Percentiles rank a stretch among this genome's conserved stretches.
These are phyloP conservation scores for Choanephora cucurbitarum DNA, from an alignment of 371 early-diverging fungal species.

Conservation along the genomic window DNA sequence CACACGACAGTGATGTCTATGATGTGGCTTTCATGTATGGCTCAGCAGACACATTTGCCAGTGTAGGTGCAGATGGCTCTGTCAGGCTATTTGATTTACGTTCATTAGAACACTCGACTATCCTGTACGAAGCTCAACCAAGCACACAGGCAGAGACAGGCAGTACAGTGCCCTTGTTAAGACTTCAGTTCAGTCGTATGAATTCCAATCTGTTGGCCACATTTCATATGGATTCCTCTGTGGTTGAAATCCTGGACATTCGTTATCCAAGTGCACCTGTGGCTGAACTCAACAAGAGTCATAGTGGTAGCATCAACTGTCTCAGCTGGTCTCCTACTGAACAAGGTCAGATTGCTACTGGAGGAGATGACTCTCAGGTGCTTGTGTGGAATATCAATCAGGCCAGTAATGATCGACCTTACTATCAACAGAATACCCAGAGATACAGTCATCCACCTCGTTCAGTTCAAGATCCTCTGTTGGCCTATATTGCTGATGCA, in stretches of 20 bases:
- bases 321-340: slow-evolving; percentile 84
- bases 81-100: slow-evolving; percentile 96
- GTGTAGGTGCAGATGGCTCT: slow-evolving; percentile 95
- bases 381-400: slow-evolving; percentile 80
- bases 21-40: slow-evolving; percentile 92
- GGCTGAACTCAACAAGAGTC: slow-evolving; percentile 74
- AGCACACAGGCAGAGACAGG: no score
- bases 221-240: slow-evolving; percentile 80
- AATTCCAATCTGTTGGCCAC: slow-evolving; percentile 92
- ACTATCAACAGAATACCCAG: slow-evolving; percentile 24
- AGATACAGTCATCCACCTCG: slow-evolving; percentile 33
- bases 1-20: slow-evolving; percentile 96
- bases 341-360: slow-evolving; percentile 70
- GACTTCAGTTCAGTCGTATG: slow-evolving; percentile 85
- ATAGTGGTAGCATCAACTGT: slow-evolving; percentile 75
- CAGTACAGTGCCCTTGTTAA: slow-evolving; percentile 67
- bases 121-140: slow-evolving; percentile 90
- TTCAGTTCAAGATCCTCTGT: slow-evolving; percentile 64
- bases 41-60: slow-evolving; percentile 89
- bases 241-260: slow-evolving; percentile 86
- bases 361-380: slow-evolving; percentile 78
- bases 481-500: slow-evolving; percentile 69
- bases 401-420: slow-evolving; percentile 20
- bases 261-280: slow-evolving; percentile 90
- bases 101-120: slow-evolving; percentile 92